Conservation (phyloP, 345 rosid genomes). For the Lumnitzera racemosa region DNA sequence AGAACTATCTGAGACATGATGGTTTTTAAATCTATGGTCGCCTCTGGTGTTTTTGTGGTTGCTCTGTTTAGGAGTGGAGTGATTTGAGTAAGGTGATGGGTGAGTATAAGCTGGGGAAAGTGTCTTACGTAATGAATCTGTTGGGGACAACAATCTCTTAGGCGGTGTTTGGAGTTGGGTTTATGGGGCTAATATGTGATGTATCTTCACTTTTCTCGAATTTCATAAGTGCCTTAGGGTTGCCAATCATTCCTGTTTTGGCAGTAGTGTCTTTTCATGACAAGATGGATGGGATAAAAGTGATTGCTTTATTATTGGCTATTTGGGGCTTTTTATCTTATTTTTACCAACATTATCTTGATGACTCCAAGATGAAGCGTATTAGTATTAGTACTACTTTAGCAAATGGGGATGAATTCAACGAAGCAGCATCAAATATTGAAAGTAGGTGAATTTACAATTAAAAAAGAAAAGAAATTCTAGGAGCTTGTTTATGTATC, state of each 20-base stretch:
- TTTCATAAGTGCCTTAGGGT: conserved; percentile 29
- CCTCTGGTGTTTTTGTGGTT: conserved; percentile 23
- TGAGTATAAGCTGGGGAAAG: conserved; percentile 34
- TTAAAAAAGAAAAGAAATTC: too few species aligned
- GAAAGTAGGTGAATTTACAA: background rate
- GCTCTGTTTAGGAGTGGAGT: conserved; percentile 53
- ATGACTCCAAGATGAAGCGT: conserved; percentile 16
- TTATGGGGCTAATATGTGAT: conserved; percentile 45
- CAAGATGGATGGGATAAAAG: conserved; percentile 55
- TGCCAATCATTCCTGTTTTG: conserved; percentile 52
- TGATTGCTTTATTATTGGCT: conserved; percentile 50
- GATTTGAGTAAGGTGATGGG: conserved; percentile 42
- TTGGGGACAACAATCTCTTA: conserved; percentile 30
- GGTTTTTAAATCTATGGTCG: conserved; percentile 27
- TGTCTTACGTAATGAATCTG: conserved; percentile 37
- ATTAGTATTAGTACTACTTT: background rate
- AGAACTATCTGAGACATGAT: conserved; percentile 33
- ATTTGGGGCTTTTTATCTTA: conserved; percentile 57
- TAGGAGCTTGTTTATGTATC: too few species aligned
- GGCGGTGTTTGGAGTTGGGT: conserved; percentile 42
- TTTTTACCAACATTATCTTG: conserved; percentile 54
- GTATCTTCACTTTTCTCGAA: conserved; percentile 54
- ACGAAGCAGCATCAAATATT: background rate
- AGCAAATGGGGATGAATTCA: background rate
- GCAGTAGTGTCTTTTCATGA: conserved; percentile 45